These are phyloP conservation scores for Sphagnum magellanicum DNA, from an alignment of 228 moss, liverwort and hornwort species.

Conservation along the genomic window DNA sequence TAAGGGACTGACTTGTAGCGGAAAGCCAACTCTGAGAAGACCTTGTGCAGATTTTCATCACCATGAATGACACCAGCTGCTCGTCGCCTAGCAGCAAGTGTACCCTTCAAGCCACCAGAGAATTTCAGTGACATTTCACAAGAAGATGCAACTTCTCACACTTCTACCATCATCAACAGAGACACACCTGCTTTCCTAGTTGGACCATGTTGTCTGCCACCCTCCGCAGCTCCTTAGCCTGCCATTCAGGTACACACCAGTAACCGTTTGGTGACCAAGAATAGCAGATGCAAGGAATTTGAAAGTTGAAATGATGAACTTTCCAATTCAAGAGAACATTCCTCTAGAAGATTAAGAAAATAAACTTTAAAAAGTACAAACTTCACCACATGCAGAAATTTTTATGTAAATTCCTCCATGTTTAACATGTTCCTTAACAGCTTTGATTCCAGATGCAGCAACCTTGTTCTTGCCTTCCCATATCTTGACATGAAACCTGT, in stretches of 20 bases:
- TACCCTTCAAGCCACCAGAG: slow-evolving; percentile 44
- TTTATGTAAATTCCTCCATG: not conserved
- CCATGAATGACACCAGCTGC: slow-evolving; percentile 79
- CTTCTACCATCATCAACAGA: not conserved
- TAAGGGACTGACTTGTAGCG: slow-evolving; percentile 66
- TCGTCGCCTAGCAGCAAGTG: slow-evolving; percentile 76
- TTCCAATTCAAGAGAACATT: no score
- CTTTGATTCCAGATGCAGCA: no score
- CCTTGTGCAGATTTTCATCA: slow-evolving; percentile 77
- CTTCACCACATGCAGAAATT: not conserved
- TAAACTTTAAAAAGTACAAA: no score
- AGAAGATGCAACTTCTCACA: not conserved
- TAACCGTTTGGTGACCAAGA: not conserved
- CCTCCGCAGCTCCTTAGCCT: slow-evolving; percentile 94
- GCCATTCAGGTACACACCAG: slow-evolving; percentile 13
- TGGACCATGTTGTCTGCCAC: slow-evolving; percentile 97
- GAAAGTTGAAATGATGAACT: no score
- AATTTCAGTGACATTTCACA: not conserved
- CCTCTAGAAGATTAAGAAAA: no score
- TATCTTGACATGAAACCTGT: not conserved
- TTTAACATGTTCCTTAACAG: no score
- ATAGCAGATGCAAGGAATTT: not conserved
- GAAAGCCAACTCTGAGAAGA: slow-evolving; percentile 72
- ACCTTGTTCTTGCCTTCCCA: no score
- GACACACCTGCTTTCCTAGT: slow-evolving; percentile 80